phyloP scores from a whole-genome alignment of 768 basidiomycete species.

The Russula brevipes region DNA sequence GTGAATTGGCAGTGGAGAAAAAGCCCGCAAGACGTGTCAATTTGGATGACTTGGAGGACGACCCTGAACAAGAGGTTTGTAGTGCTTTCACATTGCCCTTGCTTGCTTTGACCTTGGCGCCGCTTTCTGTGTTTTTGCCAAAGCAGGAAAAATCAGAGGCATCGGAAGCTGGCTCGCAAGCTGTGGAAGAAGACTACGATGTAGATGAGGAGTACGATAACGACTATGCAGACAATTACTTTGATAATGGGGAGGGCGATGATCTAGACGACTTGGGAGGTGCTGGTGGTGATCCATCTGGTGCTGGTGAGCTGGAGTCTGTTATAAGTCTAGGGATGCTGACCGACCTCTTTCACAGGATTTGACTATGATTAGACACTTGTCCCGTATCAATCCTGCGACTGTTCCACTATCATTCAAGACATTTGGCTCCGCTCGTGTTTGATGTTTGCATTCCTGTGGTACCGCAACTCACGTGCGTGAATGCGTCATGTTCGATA shows the following conservation, averaged over 20 bases:
- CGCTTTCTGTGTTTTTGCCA: neutral
- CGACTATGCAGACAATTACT: constrained; percentile 87
- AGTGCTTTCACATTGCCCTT: neutral
- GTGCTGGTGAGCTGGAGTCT: constrained; percentile 39
- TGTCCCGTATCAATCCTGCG: constrained; percentile 7
- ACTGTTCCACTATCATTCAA: neutral
- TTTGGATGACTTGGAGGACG: constrained; percentile 23
- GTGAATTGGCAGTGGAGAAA: constrained; percentile 12
- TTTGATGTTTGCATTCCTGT: constrained; percentile 17
- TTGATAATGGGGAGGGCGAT: constrained; percentile 83
- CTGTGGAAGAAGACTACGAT: constrained; percentile 69
- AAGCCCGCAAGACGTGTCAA: constrained; percentile 18
- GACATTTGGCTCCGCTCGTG: neutral
- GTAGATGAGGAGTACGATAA: constrained; percentile 90
- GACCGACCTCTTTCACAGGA: constrained; percentile 18
- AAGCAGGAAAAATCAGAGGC: constrained; percentile 64
- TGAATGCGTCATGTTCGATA: neutral
- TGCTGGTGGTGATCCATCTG: constrained; percentile 59
- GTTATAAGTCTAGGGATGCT: neutral
- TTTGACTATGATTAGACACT: constrained; percentile 28
- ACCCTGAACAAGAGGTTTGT: constrained; percentile 17
- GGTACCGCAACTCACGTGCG: constrained; percentile 2
- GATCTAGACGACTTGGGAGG: constrained; percentile 75
- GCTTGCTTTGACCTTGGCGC: neutral
- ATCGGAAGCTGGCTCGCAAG: constrained; percentile 64